These are phyloP conservation scores for Suillus sp. DNA, from an alignment of 768 basidiomycete genomes.

Conservation along the genomic window DNA sequence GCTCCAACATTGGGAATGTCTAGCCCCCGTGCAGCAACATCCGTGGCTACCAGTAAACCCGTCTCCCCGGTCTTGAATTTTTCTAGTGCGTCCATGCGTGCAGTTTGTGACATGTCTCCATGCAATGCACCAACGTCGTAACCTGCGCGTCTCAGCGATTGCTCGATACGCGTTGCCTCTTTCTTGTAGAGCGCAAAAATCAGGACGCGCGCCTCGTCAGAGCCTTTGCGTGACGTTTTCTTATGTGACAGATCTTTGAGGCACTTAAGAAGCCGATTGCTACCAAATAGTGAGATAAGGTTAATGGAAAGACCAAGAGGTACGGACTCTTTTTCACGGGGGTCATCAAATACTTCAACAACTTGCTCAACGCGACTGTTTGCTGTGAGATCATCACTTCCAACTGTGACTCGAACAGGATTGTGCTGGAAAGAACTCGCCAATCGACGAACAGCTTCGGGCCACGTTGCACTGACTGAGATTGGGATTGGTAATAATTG, in stretches of 20 bases:
- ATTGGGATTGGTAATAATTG: not conserved
- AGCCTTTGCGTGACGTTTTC: conserved; percentile 54
- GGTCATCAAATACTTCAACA: conserved; percentile 90
- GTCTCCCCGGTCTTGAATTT: conserved; percentile 83
- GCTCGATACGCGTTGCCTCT: conserved; percentile 89
- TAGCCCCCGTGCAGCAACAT: conserved; percentile 94
- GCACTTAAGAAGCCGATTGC: conserved; percentile 59
- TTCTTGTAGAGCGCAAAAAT: conserved; percentile 98
- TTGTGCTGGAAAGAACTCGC: conserved; percentile 85
- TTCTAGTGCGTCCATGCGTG: conserved; percentile 83
- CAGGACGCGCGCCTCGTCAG: conserved; percentile 68
- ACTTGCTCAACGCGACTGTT: conserved; percentile 92
- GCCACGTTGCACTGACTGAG: conserved; percentile 97
- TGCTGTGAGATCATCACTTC: conserved; percentile 92
- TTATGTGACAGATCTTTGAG: conserved; percentile 60
- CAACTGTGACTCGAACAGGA: conserved; percentile 91
- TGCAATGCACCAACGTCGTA: conserved; percentile 84
- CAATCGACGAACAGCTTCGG: conserved; percentile 86
- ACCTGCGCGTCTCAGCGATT: conserved; percentile 70
- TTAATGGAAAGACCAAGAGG: not conserved
- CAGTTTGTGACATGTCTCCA: conserved; percentile 86
- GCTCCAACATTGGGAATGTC: conserved; percentile 96
- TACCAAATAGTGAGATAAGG: conserved; percentile 28
- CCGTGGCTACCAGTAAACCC: conserved; percentile 89
- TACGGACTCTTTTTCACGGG: conserved; percentile 82